phyloP scores from a whole-genome alignment of 345 rosid species.

The Corchorus capsularis region DNA sequence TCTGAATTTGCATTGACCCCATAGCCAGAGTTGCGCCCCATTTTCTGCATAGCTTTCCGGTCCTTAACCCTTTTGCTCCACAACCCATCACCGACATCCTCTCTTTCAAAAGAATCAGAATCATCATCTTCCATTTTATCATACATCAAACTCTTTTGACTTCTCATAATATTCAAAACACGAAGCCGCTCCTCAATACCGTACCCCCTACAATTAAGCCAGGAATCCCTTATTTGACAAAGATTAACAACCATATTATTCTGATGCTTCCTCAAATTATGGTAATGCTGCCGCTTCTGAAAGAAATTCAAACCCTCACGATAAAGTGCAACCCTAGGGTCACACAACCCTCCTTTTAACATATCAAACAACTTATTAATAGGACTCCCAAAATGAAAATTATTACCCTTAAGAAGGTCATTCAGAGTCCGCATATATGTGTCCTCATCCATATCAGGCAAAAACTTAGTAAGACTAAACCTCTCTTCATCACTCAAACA shows the following conservation, averaged over 20 bases:
- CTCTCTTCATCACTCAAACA: slow-evolving; percentile 80
- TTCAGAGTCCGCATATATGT: slow-evolving; percentile 65
- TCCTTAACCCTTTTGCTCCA: slow-evolving; percentile 66
- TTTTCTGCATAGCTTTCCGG: slow-evolving; percentile 48
- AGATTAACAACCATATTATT: slow-evolving; percentile 73
- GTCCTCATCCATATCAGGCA: slow-evolving; percentile 87
- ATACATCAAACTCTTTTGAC: slow-evolving; percentile 77
- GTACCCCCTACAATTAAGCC: slow-evolving; percentile 79
- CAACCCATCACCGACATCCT: slow-evolving; percentile 54
- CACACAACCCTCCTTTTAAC: slow-evolving; percentile 94
- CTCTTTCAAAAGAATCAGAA: slow-evolving; percentile 63
- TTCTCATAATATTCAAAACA: slow-evolving; percentile 77
- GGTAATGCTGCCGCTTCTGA: slow-evolving; percentile 74
- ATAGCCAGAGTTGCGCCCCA: slow-evolving; percentile 43
- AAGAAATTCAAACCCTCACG: slow-evolving; percentile 74
- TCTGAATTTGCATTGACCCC: slow-evolving; percentile 49
- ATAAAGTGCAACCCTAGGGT: slow-evolving; percentile 91
- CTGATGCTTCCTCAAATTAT: slow-evolving; percentile 80
- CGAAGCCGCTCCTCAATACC: slow-evolving; percentile 89
- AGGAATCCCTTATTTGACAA: slow-evolving; percentile 88
- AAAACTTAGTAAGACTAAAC: slow-evolving; percentile 60
- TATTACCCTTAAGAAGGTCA: slow-evolving; percentile 73
- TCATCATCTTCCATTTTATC: slow-evolving; percentile 69
- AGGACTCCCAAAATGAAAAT: slow-evolving; percentile 93
- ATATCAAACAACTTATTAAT: slow-evolving; percentile 73